These are phyloP conservation scores for Penicillium chermesinum DNA, from an alignment of 495 filamentous ascomycete genomes.

Conservation along the genomic window DNA sequence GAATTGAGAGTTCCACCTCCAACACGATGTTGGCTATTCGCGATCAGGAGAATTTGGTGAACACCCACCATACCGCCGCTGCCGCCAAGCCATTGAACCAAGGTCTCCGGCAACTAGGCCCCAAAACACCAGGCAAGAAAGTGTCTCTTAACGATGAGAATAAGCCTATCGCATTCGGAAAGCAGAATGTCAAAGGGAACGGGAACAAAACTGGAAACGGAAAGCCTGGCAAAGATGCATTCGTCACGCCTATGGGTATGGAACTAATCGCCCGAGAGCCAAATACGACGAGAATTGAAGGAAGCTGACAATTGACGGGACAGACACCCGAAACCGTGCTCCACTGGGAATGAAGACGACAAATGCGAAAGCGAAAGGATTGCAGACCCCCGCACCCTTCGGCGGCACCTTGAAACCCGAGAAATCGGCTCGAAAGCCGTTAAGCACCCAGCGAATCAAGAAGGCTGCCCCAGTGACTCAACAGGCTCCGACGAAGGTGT, in stretches of 20 bases:
- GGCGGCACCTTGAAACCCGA: slow-evolving; percentile 40
- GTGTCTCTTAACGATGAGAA: slow-evolving; percentile 87
- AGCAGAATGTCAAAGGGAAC: slow-evolving; percentile 58
- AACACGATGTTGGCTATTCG: slow-evolving; percentile 69
- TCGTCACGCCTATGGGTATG: slow-evolving; percentile 81
- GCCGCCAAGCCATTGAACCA: slow-evolving; percentile 76
- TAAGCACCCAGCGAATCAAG: slow-evolving; percentile 48
- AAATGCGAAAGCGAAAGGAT: slow-evolving; percentile 76
- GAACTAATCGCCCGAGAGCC: not conserved
- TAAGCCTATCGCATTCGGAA: slow-evolving; percentile 53
- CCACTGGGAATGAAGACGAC: slow-evolving; percentile 91
- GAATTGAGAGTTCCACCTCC: slow-evolving; percentile 16
- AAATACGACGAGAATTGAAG: not conserved
- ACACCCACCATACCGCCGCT: slow-evolving; percentile 69
- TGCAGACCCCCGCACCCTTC: slow-evolving; percentile 56
- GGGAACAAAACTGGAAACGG: slow-evolving; percentile 62
- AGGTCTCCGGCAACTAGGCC: slow-evolving; percentile 51
- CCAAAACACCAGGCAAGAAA: slow-evolving; percentile 85
- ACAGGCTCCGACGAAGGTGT: slow-evolving; percentile 28
- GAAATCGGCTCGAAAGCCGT: slow-evolving; percentile 44
- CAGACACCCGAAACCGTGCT: slow-evolving; percentile 68
- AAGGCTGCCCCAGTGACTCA: slow-evolving; percentile 37
- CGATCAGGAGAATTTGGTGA: slow-evolving; percentile 87
- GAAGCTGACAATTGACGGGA: slow-evolving; percentile 21
- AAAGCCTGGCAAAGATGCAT: slow-evolving; percentile 60